Percentiles rank a stretch among this genome's conserved stretches.
These are phyloP conservation scores for Neurospora intermedia DNA, from an alignment of 495 filamentous ascomycete genomes.

Conservation along the genomic window DNA sequence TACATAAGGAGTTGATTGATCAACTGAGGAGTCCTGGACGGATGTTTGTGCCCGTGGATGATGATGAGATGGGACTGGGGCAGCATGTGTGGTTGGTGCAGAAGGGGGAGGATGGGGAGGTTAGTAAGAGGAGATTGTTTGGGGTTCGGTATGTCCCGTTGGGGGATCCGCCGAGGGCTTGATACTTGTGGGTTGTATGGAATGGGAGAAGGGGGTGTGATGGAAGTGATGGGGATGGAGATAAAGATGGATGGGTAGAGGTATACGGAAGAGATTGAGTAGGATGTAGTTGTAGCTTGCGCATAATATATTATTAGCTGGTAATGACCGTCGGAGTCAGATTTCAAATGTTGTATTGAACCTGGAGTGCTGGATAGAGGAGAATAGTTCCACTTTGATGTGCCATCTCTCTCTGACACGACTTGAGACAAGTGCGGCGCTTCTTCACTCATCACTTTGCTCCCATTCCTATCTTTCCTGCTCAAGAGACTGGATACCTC, in stretches of 20 bases:
- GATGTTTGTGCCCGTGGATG: conserved; percentile 82
- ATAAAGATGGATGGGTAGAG: not conserved
- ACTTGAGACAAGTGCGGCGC: not conserved
- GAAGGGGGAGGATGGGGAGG: conserved; percentile 67
- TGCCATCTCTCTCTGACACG: not conserved
- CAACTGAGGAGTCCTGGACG: conserved; percentile 71
- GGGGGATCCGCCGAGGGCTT: conserved; percentile 55
- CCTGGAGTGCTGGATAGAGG: not conserved
- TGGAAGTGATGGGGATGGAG: not conserved
- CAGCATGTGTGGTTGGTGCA: conserved; percentile 90
- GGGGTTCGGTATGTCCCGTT: conserved; percentile 90
- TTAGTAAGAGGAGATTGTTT: conserved; percentile 64
- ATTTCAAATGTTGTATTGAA: not conserved
- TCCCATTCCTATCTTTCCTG: too few relatives aligned
- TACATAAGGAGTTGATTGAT: conserved; percentile 63
- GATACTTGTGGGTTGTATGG: too few relatives aligned
- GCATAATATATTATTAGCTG: not conserved
- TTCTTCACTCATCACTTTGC: too few relatives aligned
- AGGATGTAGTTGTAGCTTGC: not conserved
- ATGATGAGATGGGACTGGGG: conserved; percentile 27
- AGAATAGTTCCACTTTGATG: not conserved
- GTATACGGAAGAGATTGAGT: not conserved
- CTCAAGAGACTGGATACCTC: too few relatives aligned
- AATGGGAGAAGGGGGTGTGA: not conserved
- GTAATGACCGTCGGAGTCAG: not conserved